Evolutionary conservation across 768 basidiomycete genomes (phyloP).

Genomic region (Naganishia vishniacii): DNA sequence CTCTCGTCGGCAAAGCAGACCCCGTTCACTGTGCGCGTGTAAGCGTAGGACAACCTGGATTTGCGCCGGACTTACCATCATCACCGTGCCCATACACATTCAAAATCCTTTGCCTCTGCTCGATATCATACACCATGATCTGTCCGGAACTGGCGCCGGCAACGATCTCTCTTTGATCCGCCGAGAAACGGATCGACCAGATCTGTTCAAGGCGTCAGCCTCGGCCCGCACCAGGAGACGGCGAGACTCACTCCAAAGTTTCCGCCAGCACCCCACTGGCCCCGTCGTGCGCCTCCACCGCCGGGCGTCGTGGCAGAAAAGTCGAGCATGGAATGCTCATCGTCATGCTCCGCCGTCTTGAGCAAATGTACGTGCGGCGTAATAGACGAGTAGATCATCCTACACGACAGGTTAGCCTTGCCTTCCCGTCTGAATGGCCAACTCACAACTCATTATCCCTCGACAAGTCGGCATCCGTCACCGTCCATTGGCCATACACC

Average conservation of each 20-base stretch:
- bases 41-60: no score
- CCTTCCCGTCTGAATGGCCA: background rate
- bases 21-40: constrained; percentile 62
- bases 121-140: constrained; percentile 77
- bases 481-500: constrained; percentile 76
- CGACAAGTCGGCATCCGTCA: constrained; percentile 88
- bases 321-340: constrained; percentile 42
- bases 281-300: background rate
- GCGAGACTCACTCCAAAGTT: constrained; percentile 44
- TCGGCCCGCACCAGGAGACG: constrained; percentile 29
- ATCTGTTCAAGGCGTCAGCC: constrained; percentile 60
- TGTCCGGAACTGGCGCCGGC: constrained; percentile 63
- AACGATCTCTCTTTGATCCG: constrained; percentile 90
- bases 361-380: constrained; percentile 47
- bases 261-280: constrained; percentile 33
- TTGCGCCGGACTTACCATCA: constrained; percentile 57
- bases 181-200: constrained; percentile 92
- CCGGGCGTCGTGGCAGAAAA: constrained; percentile 45
- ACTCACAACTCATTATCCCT: constrained; percentile 75
- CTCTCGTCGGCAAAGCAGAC: constrained; percentile 88
- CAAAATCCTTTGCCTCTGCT: constrained; percentile 69
- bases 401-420: constrained; percentile 40
- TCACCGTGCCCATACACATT: constrained; percentile 79
- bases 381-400: constrained; percentile 89
- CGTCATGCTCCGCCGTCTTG: constrained; percentile 39